phyloP scores from a whole-genome alignment of 495 filamentous ascomycete species.

The Podospora pseudopauciseta region DNA sequence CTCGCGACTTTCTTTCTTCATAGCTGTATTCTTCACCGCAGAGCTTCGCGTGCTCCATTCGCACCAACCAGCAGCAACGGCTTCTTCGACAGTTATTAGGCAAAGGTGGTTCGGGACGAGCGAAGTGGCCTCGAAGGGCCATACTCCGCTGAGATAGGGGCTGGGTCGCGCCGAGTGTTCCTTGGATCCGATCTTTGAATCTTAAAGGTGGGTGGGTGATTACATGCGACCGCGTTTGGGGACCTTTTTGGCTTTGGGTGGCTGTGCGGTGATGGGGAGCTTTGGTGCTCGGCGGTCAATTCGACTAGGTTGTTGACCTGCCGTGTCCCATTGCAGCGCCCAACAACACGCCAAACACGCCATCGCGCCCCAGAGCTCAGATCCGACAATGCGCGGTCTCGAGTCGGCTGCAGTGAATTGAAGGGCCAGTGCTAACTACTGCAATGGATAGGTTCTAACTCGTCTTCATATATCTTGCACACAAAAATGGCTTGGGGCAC shows the following conservation, averaged over 20 bases:
- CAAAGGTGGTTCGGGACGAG: slow-evolving; percentile 19
- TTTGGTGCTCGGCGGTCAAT: too few relatives aligned
- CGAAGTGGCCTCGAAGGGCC: slow-evolving; percentile 24
- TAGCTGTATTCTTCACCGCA: neutral
- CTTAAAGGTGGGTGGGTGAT: slow-evolving; percentile 21
- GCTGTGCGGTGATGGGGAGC: neutral
- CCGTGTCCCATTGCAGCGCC: neutral
- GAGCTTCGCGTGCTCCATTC: slow-evolving; percentile 15
- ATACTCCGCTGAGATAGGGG: slow-evolving; percentile 27
- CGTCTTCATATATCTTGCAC: neutral
- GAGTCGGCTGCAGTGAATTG: neutral
- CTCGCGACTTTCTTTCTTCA: slow-evolving; percentile 15
- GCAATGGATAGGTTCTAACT: slow-evolving; percentile 1
- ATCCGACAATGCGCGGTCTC: neutral
- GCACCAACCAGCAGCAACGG: slow-evolving; percentile 7
- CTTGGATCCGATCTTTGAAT: slow-evolving; percentile 16
- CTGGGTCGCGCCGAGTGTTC: slow-evolving; percentile 20
- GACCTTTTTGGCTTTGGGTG: neutral
- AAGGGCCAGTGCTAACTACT: neutral
- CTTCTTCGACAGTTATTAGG: slow-evolving; percentile 2
- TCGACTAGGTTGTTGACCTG: neutral
- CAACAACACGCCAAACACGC: neutral
- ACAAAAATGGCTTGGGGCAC: slow-evolving; percentile 38
- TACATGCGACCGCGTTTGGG: neutral
- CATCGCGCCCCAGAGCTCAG: neutral